These are phyloP conservation scores for Ceratonia siliqua DNA, from an alignment of 306 rosid genomes.

Conservation along the genomic window DNA sequence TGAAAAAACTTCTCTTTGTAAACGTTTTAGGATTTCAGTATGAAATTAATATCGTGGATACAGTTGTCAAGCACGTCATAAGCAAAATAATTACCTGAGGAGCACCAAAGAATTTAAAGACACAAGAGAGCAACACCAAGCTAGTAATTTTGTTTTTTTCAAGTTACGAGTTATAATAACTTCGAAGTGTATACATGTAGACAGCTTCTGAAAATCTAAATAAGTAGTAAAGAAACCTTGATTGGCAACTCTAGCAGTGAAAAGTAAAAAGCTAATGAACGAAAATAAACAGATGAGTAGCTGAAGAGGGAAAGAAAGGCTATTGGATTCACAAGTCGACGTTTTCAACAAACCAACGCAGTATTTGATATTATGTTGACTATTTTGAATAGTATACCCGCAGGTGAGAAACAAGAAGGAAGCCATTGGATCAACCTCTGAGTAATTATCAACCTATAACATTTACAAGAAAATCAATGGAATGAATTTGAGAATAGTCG, in stretches of 20 bases:
- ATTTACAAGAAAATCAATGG: neutral
- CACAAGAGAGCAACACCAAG: neutral
- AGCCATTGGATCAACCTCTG: too few species aligned
- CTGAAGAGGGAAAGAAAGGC: neutral
- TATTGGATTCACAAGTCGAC: too few species aligned
- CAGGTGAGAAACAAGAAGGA: too few species aligned
- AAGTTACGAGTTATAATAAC: neutral
- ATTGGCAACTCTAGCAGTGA: neutral
- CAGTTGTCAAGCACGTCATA: slow-evolving; percentile 13
- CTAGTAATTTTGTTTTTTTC: neutral
- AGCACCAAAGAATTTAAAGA: neutral
- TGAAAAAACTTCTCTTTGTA: slow-evolving; percentile 86
- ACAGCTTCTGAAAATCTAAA: neutral
- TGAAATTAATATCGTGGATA: slow-evolving; percentile 40
- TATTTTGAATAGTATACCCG: too few species aligned
- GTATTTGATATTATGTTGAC: neutral
- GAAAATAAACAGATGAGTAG: neutral
- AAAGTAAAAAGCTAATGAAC: neutral
- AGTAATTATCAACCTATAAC: neutral
- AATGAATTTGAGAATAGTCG: too few species aligned
- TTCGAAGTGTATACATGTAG: neutral
- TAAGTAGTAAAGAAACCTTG: neutral
- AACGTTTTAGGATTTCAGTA: slow-evolving; percentile 82
- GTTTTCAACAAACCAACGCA: neutral
- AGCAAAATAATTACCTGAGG: neutral